Evolutionary conservation across 768 basidiomycete genomes (phyloP).

Genomic region (Daedaleopsis sinensis): DNA sequence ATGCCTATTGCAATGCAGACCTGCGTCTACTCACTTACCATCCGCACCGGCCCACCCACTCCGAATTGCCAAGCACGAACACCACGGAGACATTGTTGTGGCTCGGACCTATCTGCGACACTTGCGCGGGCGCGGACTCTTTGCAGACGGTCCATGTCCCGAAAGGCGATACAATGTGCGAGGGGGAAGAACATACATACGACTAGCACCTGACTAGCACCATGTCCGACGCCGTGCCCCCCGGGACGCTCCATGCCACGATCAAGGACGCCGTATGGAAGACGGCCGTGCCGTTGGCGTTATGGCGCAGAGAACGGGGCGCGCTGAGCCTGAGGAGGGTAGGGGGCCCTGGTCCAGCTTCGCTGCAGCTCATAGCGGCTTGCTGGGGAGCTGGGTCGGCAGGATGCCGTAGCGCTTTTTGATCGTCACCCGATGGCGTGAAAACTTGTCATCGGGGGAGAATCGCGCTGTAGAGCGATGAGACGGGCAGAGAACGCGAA

Average conservation of each 20-base stretch:
- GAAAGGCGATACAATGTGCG: not conserved
- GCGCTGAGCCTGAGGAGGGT: not conserved
- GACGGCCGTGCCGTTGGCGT: not conserved
- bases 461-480: slow-evolving; percentile 72
- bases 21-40: not conserved
- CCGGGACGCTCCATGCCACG: not conserved
- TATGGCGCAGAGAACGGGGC: not conserved
- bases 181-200: not conserved
- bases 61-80: not conserved
- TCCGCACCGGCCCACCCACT: not conserved
- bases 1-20: not conserved
- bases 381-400: slow-evolving; percentile 85
- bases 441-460: slow-evolving; percentile 99
- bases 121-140: not conserved
- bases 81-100: not conserved
- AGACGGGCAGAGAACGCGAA: slow-evolving; percentile 2
- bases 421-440: slow-evolving; percentile 94
- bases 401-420: slow-evolving; percentile 93
- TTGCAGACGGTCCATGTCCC: not conserved
- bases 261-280: not conserved
- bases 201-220: not conserved
- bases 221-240: not conserved
- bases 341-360: not conserved
- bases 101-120: not conserved
- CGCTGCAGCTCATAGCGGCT: slow-evolving; percentile 69